These are phyloP conservation scores for Erysimum cheiri DNA, from an alignment of 441 rosid species.

Conservation along the genomic window DNA sequence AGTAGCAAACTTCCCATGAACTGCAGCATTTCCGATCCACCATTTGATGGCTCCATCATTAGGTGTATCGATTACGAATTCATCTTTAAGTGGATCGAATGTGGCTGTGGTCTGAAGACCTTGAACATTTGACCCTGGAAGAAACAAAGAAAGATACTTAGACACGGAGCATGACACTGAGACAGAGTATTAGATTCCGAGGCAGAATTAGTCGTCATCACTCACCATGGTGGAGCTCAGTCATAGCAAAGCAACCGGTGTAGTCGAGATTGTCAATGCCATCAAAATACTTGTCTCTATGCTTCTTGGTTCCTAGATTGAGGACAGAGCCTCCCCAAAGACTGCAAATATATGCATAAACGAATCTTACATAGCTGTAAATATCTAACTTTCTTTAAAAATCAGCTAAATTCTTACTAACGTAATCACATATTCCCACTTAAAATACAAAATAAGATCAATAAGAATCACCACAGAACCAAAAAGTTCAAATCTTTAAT, in stretches of 20 bases:
- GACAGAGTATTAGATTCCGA: not conserved
- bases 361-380: not conserved
- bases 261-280: slow-evolving; percentile 85
- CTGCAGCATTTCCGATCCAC: slow-evolving; percentile 99
- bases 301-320: slow-evolving; percentile 94
- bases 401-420: not conserved
- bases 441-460: not conserved
- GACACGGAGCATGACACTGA: not conserved
- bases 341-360: slow-evolving; percentile 51
- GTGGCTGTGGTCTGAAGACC: slow-evolving; percentile 91
- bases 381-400: not conserved
- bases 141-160: slow-evolving; percentile 28
- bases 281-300: slow-evolving; percentile 82
- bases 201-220: slow-evolving; percentile 12
- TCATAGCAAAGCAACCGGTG: slow-evolving; percentile 98
- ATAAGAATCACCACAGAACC: too few relatives aligned
- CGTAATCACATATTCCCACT: not conserved
- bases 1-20: slow-evolving; percentile 95
- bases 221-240: slow-evolving; percentile 96
- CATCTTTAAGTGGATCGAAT: slow-evolving; percentile 83
- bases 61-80: slow-evolving; percentile 84
- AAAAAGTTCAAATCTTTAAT: slow-evolving; percentile 6
- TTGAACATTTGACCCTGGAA: slow-evolving; percentile 85
- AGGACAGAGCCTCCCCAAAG: slow-evolving; percentile 99
- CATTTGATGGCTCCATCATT: slow-evolving; percentile 97